Percentiles rank a stretch among this genome's conserved stretches.
These are phyloP conservation scores for Colletotrichum spaethianum DNA, from an alignment of 2,329 filamentous ascomycete species.

Conservation along the genomic window DNA sequence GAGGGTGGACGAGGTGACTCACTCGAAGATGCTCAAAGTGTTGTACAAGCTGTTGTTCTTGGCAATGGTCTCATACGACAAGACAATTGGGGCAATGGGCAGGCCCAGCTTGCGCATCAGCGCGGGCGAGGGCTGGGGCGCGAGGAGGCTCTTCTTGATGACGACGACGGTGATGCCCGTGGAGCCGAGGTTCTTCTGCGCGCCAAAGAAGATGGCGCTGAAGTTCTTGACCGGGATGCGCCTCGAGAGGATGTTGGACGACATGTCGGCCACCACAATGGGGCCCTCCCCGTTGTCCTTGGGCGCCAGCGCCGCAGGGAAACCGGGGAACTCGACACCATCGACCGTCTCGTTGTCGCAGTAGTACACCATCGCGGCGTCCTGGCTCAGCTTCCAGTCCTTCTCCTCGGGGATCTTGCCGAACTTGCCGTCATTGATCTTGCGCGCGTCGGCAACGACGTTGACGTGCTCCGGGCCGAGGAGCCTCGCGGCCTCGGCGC, in stretches of 20 bases:
- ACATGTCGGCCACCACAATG: slow-evolving; percentile 93
- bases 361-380: slow-evolving; percentile 84
- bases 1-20: slow-evolving; percentile 47
- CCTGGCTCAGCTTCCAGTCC: slow-evolving; percentile 80
- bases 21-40: slow-evolving; percentile 93
- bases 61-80: slow-evolving; percentile 87
- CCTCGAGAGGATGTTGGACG: slow-evolving; percentile 90
- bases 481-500: slow-evolving; percentile 84
- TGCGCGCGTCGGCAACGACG: slow-evolving; percentile 78
- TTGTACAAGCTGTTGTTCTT: slow-evolving; percentile 98
- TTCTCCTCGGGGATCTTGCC: slow-evolving; percentile 84
- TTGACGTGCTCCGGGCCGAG: slow-evolving; percentile 86
- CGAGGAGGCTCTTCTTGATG: slow-evolving; percentile 84
- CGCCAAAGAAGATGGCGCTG: slow-evolving; percentile 89
- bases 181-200: slow-evolving; percentile 93
- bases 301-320: slow-evolving; percentile 75
- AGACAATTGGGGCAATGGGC: slow-evolving; percentile 86
- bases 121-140: slow-evolving; percentile 78
- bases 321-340: slow-evolving; percentile 88
- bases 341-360: slow-evolving; percentile 97
- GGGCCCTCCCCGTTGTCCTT: slow-evolving; percentile 73
- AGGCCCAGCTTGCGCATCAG: slow-evolving; percentile 82
- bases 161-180: slow-evolving; percentile 91
- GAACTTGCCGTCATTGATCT: slow-evolving; percentile 83
- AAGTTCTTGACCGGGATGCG: slow-evolving; percentile 84